These are phyloP conservation scores for Xylaria acuta DNA, from an alignment of 495 filamentous ascomycete genomes.

Conservation along the genomic window DNA sequence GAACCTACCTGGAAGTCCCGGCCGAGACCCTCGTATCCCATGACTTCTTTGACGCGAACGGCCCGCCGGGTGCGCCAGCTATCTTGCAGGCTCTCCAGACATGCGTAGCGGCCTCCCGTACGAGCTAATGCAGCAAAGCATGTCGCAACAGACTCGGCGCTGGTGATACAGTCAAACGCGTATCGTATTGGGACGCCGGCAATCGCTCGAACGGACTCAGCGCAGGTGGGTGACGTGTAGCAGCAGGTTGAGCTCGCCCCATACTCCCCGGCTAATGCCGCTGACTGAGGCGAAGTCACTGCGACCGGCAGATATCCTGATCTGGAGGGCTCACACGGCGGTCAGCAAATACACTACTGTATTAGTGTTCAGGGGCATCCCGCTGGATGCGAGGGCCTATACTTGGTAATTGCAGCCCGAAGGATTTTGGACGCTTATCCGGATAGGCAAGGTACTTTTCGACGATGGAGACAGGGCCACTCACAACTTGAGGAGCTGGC, in stretches of 20 bases:
- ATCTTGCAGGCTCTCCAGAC: conserved; percentile 15
- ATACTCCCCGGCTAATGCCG: conserved; percentile 12
- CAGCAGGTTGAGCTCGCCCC: background rate
- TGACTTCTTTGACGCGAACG: conserved; percentile 28
- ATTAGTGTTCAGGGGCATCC: background rate
- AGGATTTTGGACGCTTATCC: background rate
- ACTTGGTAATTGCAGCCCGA: background rate
- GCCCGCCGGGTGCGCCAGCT: conserved; percentile 17
- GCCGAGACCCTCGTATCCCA: conserved; percentile 27
- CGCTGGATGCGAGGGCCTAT: background rate
- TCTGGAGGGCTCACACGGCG: background rate
- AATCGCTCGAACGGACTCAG: background rate
- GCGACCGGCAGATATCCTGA: conserved; percentile 25
- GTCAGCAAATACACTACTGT: background rate
- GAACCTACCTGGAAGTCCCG: background rate
- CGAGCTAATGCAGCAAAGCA: conserved; percentile 27
- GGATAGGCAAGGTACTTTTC: background rate
- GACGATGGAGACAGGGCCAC: background rate
- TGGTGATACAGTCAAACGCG: conserved; percentile 29
- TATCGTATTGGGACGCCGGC: conserved; percentile 16
- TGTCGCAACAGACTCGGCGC: conserved; percentile 19
- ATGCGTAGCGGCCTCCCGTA: conserved; percentile 29
- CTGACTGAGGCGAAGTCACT: conserved; percentile 25
- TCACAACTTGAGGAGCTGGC: conserved; percentile 27
- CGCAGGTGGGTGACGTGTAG: conserved; percentile 22